Base-by-base conservation (phyloP, 495 filamentous ascomycete genomes). In the Elasticomyces elasticus region DNA sequence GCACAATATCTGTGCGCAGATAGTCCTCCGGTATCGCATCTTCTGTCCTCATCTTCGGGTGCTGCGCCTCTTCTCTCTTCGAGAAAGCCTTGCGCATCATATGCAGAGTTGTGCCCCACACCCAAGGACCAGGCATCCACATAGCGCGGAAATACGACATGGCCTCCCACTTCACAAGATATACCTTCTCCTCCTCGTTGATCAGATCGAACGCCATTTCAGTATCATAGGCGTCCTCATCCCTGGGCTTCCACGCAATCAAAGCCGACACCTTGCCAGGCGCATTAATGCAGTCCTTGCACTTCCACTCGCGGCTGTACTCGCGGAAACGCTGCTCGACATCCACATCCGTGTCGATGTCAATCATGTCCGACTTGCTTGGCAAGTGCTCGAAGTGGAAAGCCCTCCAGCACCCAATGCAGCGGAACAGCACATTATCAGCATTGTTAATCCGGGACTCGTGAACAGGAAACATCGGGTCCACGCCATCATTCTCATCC, bases 101-200 rank as follows among this genome's bases (percentile, higher is more conserved):
- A 5, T 66, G 47, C 17, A 71, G 68, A 40, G 77, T 76, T n/a
- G 83, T 70, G n/a, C 89, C 90, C 76, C 79, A 89, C 13, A 90
- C 76, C 94, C 94, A 99, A 23, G 81, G 76, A 7, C 92, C 94
- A 17, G 86, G 81, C 76, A 87, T 80, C 94, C 94, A 99, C 2
- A 67, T 72, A 22, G 81, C 83, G 49, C 83, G 83, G 59, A 80
- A 84, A 56, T 95, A 91, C 0, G 90, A 94, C 48, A 79, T 76
- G 0, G 72, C 64, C 31, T 84, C 79, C 84, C 89, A 97, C 66
- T 92, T 96, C 61, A 97, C 72, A 0, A 99, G 76, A 59, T 97
- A 97, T 61, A 95, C 88, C 40, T 89, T 84, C 4, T 86, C 72
- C 35, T 86, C 80, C 63, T 89, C 84, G 17, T 79, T 74, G 17